Evolutionary conservation across 2,329 filamentous ascomycete genomes (phyloP).

Genomic region (Aspergillus udagawae): DNA sequence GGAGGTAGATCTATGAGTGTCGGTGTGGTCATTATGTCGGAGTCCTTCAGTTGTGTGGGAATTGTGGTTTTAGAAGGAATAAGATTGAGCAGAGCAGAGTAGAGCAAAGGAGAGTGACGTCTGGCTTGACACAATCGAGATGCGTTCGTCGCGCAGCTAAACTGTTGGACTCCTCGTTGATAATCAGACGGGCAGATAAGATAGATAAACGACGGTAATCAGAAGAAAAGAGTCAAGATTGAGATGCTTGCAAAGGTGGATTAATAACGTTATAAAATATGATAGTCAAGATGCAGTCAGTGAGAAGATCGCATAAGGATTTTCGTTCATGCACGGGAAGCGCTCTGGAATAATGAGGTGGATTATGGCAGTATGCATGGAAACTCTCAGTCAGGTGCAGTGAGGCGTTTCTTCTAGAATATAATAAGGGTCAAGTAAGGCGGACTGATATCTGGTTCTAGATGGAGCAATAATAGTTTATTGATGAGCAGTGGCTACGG

Average conservation of each 20-base stretch:
- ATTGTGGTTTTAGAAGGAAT: neutral
- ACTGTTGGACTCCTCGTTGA: neutral
- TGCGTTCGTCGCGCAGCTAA: neutral
- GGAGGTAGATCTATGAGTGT: conserved; percentile 82
- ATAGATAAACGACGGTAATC: neutral
- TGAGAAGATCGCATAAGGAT: neutral
- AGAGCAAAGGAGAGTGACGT: neutral
- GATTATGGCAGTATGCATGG: neutral
- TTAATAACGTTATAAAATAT: too few relatives aligned
- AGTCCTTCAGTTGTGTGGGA: neutral
- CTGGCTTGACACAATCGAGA: neutral
- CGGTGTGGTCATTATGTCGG: conserved; percentile 45
- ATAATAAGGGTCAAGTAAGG: neutral
- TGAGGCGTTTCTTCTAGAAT: neutral
- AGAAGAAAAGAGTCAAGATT: neutral
- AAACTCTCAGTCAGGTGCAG: neutral
- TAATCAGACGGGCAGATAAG: neutral
- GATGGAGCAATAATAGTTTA: neutral
- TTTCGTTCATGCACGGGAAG: neutral
- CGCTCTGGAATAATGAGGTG: neutral
- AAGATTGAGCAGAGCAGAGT: neutral
- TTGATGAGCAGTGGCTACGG: neutral
- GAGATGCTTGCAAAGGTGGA: neutral
- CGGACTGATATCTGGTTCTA: neutral
- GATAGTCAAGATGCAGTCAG: neutral